Base-by-base conservation (phyloP, 768 basidiomycete genomes). In the Asterophora lycoperdoides region DNA sequence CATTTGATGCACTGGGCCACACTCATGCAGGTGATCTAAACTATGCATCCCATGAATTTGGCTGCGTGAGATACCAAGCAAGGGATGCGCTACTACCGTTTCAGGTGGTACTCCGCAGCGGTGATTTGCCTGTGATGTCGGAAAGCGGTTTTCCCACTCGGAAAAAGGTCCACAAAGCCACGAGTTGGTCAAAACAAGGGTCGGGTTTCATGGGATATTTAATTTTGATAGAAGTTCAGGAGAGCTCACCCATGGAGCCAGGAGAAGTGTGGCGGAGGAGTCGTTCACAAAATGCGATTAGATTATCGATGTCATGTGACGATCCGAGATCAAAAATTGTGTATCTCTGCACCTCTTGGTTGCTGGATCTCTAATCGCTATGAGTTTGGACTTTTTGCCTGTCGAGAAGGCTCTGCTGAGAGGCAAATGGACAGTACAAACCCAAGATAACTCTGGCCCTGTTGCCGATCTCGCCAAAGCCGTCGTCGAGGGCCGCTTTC, bases 401-500 rank as follows among this genome's bases (percentile, higher is more conserved):
- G 60, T 85, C 49, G 79, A 89, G 64, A 79, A 71, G 55, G 73
- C 76, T 32, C 68, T 89, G 15, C 64, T 89, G n/a, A 64, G 63
- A 35, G 83, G 83, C 4, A 59, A 61, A 58, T 76, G 75, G 68
- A 63, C 72, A 39, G 40, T 51, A 2, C 43, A 56, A 18, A 53
- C 56, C 11, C 36, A 67, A 4, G 60, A 63, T 23, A 41, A 59
- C 26, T 8, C 55, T 2, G 48, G 53, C 11, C 50, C 67, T 7
- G 48, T 58, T 2, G 45, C 62, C 9, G 64, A 68, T 46, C 69
- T 82, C 33, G 80, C 78, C 29, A 76, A 78, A 63, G 68, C 75
- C 18, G 81, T 80, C 51, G 67, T 84, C 33, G 71, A 80, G 46
- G 84, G 84, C 53, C 71, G 75, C 41, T 84, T 88, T 67, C 72